Evolutionary conservation across 2,329 filamentous ascomycete genomes (phyloP), one percentile per base, ranked within the genome.

Genomic region (Plectosphaerella plurivora): DNA sequence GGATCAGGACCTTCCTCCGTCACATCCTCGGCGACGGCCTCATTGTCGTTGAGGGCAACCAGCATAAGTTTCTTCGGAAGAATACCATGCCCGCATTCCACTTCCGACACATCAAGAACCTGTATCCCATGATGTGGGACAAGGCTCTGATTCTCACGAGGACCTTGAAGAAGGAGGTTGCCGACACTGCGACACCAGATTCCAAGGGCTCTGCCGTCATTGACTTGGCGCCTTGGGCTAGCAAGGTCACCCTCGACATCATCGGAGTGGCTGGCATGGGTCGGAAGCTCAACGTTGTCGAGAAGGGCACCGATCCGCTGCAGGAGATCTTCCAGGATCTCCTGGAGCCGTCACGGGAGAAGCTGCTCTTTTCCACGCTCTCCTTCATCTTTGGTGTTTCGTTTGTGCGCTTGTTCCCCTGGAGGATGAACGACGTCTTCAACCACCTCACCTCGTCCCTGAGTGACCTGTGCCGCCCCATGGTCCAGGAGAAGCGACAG

Each of bases 51-150:
- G 87, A 91, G 65, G 87, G 87, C 2, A 84, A 88, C 33, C 81
- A 85, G 55, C 87, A 90, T 63, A 89, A 85, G 68, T 78, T 83
- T 59, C 73, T 84, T 60, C 76, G 86, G n/a, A 89, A 86, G 64
- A 81, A 83, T 48, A 75, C 87, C 10, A 79, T 79, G 63, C 86
- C 85, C 1, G 84, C 85, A 0, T 90, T 90, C 61, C 74, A 77
- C 44, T 87, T 83, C 59, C 78, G 86, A 4, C 83, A 88, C 56
- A 78, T 89, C 63, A 89, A 87, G 56, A 76, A 87, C 42, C 66
- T 90, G 2, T 88, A 89, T 55, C 84, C 84, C 0, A 74, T 84
- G 51, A 89, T 90, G 67, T 89, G 86, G 85, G 61, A 65, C 1
- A 89, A 88, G 52, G 65, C 64, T 0, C 58, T 62, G 15, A 51